Percentiles rank a stretch among this genome's conserved stretches.
These are phyloP conservation scores for Cladophialophora exuberans DNA, from an alignment of 2,329 filamentous ascomycete species.

Conservation along the genomic window DNA sequence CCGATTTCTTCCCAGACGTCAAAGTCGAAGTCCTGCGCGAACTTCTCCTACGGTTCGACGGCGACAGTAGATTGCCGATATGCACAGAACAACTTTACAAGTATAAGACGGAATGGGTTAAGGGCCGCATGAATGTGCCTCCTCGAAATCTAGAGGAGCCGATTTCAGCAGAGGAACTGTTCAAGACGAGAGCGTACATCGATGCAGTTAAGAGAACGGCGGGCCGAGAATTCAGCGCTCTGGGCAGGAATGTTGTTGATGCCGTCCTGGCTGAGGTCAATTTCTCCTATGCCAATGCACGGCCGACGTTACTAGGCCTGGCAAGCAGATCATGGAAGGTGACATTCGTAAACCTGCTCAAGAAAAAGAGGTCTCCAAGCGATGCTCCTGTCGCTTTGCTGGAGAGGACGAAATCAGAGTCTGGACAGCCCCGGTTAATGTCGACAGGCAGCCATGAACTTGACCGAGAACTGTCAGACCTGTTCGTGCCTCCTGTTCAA, in stretches of 20 bases:
- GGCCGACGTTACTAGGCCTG: conserved; percentile 48
- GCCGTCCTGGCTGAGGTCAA: conserved; percentile 54
- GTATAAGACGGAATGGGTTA: conserved; percentile 52
- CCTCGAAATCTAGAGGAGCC: conserved; percentile 29
- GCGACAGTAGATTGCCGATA: conserved; percentile 49
- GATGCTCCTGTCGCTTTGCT: conserved; percentile 46
- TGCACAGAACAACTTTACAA: conserved; percentile 52
- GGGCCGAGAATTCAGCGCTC: conserved; percentile 46
- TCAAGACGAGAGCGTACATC: conserved; percentile 49
- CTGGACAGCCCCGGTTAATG: conserved; percentile 42
- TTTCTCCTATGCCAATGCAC: conserved; percentile 48
- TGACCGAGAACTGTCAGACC: conserved; percentile 45
- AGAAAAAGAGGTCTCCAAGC: conserved; percentile 44
- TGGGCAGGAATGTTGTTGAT: conserved; percentile 50
- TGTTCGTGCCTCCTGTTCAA: conserved; percentile 44
- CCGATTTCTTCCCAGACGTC: conserved; percentile 50
- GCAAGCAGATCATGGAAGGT: conserved; percentile 49
- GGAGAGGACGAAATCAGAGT: conserved; percentile 36
- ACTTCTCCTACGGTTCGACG: conserved; percentile 50
- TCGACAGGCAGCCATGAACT: conserved; percentile 49
- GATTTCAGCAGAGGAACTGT: conserved; percentile 47
- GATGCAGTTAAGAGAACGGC: conserved; percentile 43
- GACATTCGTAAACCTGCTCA: conserved; percentile 47
- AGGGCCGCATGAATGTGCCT: conserved; percentile 49
- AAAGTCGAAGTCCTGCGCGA: conserved; percentile 53